phyloP scores from a whole-genome alignment of 495 filamentous ascomycete genomes.

The Aspergillus taichungensis region DNA sequence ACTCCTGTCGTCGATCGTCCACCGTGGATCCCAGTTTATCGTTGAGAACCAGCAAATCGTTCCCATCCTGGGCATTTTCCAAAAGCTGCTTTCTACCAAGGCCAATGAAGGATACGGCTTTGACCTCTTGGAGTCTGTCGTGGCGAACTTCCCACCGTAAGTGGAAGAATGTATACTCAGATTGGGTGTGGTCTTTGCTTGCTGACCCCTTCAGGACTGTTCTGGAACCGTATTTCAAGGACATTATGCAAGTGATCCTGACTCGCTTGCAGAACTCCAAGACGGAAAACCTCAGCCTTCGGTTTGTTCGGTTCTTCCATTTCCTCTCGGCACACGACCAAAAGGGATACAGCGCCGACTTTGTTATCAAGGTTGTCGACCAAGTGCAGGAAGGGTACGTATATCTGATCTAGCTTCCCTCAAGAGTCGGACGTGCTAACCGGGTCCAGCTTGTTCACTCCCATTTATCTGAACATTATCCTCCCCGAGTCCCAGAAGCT shows the following conservation, averaged over 20 bases:
- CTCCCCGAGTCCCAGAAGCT: conserved; percentile 82
- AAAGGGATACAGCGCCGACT: conserved; percentile 80
- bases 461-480: conserved; percentile 75
- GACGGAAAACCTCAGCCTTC: conserved; percentile 70
- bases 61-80: conserved; percentile 82
- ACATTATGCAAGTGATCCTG: conserved; percentile 74
- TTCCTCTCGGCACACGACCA: conserved; percentile 68
- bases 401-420: neutral
- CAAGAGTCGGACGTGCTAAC: conserved; percentile 12
- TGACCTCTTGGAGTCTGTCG: conserved; percentile 75
- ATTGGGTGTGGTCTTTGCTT: conserved; percentile 9
- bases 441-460: conserved; percentile 59
- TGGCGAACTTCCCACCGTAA: conserved; percentile 61
- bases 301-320: conserved; percentile 88
- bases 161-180: conserved; percentile 16
- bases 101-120: conserved; percentile 73
- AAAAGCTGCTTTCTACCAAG: conserved; percentile 68
- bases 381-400: conserved; percentile 63
- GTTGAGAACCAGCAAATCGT: conserved; percentile 67
- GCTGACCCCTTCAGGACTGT: conserved; percentile 36
- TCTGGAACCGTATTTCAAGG: conserved; percentile 67
- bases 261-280: conserved; percentile 67
- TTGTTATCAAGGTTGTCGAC: conserved; percentile 73
- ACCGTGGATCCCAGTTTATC: conserved; percentile 63
- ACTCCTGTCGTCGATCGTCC: conserved; percentile 73